Conservation (phyloP, 2,329 filamentous ascomycete genomes). For the Lizonia empirigonia region DNA sequence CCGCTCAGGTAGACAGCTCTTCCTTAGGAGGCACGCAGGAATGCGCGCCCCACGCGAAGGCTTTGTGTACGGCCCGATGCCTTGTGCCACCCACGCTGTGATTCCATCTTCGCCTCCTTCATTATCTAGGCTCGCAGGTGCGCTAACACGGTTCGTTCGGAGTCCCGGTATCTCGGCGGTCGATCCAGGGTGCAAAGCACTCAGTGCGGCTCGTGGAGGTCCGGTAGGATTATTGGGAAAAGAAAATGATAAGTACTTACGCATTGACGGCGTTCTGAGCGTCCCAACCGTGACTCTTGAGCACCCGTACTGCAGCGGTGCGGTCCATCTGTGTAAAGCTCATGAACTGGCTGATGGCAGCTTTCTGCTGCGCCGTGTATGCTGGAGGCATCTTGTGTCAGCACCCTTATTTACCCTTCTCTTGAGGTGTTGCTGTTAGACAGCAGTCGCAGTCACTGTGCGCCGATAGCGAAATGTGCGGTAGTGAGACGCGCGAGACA, state of each 20-base stretch:
- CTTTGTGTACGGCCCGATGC: slow-evolving; percentile 2
- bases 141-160: neutral
- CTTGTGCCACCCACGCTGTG: slow-evolving; percentile 7
- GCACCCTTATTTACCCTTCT: slow-evolving; percentile 7
- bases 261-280: slow-evolving; percentile 52
- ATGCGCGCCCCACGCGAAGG: slow-evolving; percentile 1
- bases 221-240: neutral
- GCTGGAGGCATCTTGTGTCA: slow-evolving; percentile 53
- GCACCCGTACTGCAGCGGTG: slow-evolving; percentile 51
- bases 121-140: neutral
- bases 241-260: slow-evolving; percentile 46
- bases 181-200: neutral
- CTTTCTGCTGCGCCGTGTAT: slow-evolving; percentile 54
- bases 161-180: neutral
- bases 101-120: neutral
- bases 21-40: slow-evolving; percentile 4
- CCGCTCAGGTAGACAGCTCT: neutral
- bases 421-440: slow-evolving; percentile 2
- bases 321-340: slow-evolving; percentile 53
- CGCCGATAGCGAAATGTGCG: neutral
- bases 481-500: neutral
- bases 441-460: slow-evolving; percentile 6
- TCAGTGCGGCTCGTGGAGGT: neutral
- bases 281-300: slow-evolving; percentile 56
- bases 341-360: slow-evolving; percentile 52